phyloP scores from a whole-genome alignment of 306 rosid genomes.

The Ceratonia siliqua region DNA sequence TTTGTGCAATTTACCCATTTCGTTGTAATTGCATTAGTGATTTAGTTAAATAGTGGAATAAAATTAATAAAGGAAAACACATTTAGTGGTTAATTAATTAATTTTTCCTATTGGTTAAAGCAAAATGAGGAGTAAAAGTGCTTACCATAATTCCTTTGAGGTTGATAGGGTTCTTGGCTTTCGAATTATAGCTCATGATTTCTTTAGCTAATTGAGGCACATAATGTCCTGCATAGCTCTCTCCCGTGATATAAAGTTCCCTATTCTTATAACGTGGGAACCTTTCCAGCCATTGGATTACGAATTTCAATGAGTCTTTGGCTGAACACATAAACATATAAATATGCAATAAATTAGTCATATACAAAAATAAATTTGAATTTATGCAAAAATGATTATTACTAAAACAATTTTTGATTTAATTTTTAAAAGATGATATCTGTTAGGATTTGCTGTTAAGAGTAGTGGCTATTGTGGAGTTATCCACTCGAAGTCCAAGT shows the following conservation, averaged over 20 bases:
- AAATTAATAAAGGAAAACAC: too few species aligned
- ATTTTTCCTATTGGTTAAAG: background rate
- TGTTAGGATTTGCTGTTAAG: too few species aligned
- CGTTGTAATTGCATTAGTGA: too few species aligned
- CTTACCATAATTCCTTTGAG: slow-evolving; percentile 83
- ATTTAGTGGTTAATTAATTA: background rate
- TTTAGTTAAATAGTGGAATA: too few species aligned
- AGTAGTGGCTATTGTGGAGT: too few species aligned
- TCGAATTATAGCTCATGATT: slow-evolving; percentile 56
- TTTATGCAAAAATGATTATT: background rate
- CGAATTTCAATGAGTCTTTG: slow-evolving; percentile 70
- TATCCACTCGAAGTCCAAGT: too few species aligned
- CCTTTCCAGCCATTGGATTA: slow-evolving; percentile 75
- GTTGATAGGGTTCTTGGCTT: slow-evolving; percentile 58
- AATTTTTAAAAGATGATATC: too few species aligned
- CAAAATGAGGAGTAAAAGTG: background rate
- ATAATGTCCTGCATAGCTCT: slow-evolving; percentile 95
- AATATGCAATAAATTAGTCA: background rate
- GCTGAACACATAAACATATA: slow-evolving; percentile 49
- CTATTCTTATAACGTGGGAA: slow-evolving; percentile 73
- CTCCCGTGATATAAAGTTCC: slow-evolving; percentile 74
- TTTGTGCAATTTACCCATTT: too few species aligned
- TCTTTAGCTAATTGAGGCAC: slow-evolving; percentile 87
- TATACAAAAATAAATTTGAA: background rate
- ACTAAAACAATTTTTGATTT: too few species aligned